Conservation (phyloP, 2,329 filamentous ascomycete genomes). For the Calycina marina region DNA sequence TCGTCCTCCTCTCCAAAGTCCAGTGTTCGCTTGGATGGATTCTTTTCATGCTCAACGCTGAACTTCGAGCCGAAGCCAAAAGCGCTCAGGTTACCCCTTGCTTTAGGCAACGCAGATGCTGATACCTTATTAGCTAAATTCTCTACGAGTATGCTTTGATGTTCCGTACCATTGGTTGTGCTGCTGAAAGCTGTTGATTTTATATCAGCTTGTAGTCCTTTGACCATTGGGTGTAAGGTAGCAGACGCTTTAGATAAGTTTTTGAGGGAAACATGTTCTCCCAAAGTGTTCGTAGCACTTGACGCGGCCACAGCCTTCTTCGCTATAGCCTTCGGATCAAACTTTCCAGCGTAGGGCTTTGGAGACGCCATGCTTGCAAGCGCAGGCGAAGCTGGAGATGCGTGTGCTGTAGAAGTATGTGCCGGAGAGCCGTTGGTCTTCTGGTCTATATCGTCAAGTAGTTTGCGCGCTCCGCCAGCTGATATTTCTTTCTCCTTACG, state of each 20-base stretch:
- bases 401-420: conserved; percentile 28
- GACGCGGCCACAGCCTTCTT: conserved; percentile 57
- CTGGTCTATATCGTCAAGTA: conserved; percentile 60
- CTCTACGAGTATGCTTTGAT: not conserved
- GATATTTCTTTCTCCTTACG: conserved; percentile 56
- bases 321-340: conserved; percentile 73
- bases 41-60: conserved; percentile 48
- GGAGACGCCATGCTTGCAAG: conserved; percentile 33
- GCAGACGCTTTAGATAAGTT: conserved; percentile 29
- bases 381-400: conserved; percentile 37
- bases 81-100: conserved; percentile 59
- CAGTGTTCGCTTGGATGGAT: conserved; percentile 56
- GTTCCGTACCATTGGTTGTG: conserved; percentile 25
- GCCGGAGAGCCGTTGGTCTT: conserved; percentile 35
- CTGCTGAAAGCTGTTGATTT: conserved; percentile 26
- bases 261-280: conserved; percentile 37
- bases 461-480: conserved; percentile 47
- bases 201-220: conserved; percentile 28
- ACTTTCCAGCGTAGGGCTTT: conserved; percentile 58
- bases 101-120: conserved; percentile 45
- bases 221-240: conserved; percentile 26
- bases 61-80: conserved; percentile 68
- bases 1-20: conserved; percentile 82
- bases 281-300: conserved; percentile 38
- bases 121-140: conserved; percentile 8